Evolutionary conservation across 202 grass and related monocot genomes (phyloP).

Genomic region (Schoenoplectus tabernaemontani): DNA sequence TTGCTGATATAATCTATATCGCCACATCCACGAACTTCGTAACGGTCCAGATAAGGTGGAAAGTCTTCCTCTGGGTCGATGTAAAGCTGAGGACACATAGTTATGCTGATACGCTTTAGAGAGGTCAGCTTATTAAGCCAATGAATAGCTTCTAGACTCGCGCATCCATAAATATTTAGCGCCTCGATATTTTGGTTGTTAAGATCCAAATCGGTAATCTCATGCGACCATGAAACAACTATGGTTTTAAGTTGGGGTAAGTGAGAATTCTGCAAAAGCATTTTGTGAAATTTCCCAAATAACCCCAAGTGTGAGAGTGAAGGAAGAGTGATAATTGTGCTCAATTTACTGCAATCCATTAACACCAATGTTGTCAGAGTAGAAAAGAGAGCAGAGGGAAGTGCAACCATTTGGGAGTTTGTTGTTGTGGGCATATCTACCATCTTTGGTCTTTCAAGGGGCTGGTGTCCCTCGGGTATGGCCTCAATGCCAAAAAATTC

Average conservation of each 20-base stretch:
- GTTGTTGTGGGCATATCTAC: neutral
- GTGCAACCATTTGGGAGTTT: neutral
- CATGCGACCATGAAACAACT: slow-evolving; percentile 14
- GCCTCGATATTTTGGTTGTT: slow-evolving; percentile 10
- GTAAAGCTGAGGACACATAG: slow-evolving; percentile 8
- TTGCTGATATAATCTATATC: slow-evolving; percentile 11
- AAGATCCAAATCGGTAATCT: neutral
- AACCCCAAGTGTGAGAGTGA: slow-evolving; percentile 15
- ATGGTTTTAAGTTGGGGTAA: slow-evolving; percentile 18
- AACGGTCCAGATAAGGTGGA: neutral
- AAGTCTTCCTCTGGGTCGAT: neutral
- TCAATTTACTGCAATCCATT: slow-evolving; percentile 19
- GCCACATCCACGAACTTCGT: neutral
- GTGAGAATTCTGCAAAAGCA: neutral
- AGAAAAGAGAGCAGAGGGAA: neutral
- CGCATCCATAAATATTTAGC: slow-evolving; percentile 7
- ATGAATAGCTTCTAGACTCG: neutral
- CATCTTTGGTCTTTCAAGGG: slow-evolving; percentile 9
- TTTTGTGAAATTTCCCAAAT: slow-evolving; percentile 4
- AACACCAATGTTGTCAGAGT: slow-evolving; percentile 21
- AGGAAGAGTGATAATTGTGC: slow-evolving; percentile 3
- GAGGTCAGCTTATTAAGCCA: slow-evolving; percentile 8
- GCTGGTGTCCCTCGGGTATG: neutral
- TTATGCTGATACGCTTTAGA: slow-evolving; percentile 21
- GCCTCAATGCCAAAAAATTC: slow-evolving; percentile 20